These are phyloP conservation scores for Wickerhamia fluorescens DNA, from an alignment of 805 yeast genomes.

Conservation along the genomic window DNA sequence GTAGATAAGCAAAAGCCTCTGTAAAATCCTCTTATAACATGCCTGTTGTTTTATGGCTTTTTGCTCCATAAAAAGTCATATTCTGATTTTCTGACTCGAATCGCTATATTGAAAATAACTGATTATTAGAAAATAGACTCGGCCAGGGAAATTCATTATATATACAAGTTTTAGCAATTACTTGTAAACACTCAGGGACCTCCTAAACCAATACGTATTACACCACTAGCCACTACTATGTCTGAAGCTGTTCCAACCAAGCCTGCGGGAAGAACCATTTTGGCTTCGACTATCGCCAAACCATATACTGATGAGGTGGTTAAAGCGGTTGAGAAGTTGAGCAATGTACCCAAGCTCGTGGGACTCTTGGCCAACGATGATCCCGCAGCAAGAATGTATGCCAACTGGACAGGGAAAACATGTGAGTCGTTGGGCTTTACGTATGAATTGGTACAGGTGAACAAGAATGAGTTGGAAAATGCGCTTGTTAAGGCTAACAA, in stretches of 20 bases:
- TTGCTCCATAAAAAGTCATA: too few species aligned
- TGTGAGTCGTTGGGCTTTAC: slow-evolving; percentile 78
- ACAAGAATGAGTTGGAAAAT: slow-evolving; percentile 80
- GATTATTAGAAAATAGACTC: too few species aligned
- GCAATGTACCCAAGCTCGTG: slow-evolving; percentile 65
- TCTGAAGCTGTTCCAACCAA: too few species aligned
- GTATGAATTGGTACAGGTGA: slow-evolving; percentile 68
- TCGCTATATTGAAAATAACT: too few species aligned
- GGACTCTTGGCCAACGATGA: slow-evolving; percentile 90
- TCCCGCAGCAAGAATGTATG: slow-evolving; percentile 94
- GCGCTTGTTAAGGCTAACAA: slow-evolving; percentile 75
- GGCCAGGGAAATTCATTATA: too few species aligned
- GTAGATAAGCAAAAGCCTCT: too few species aligned
- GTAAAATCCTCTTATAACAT: too few species aligned
- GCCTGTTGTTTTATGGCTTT: too few species aligned
- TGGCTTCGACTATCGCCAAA: slow-evolving; percentile 86
- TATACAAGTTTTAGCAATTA: too few species aligned
- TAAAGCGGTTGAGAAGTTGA: slow-evolving; percentile 45
- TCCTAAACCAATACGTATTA: not conserved
- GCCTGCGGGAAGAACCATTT: slow-evolving; percentile 69
- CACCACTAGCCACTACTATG: slow-evolving; percentile 3
- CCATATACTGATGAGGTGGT: slow-evolving; percentile 68
- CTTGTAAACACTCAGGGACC: not conserved
- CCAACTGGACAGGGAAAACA: slow-evolving; percentile 93
- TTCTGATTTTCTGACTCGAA: too few species aligned